Conservation (phyloP, 192 early-diverging fungal species). For the Gamsiella multidivaricata region DNA sequence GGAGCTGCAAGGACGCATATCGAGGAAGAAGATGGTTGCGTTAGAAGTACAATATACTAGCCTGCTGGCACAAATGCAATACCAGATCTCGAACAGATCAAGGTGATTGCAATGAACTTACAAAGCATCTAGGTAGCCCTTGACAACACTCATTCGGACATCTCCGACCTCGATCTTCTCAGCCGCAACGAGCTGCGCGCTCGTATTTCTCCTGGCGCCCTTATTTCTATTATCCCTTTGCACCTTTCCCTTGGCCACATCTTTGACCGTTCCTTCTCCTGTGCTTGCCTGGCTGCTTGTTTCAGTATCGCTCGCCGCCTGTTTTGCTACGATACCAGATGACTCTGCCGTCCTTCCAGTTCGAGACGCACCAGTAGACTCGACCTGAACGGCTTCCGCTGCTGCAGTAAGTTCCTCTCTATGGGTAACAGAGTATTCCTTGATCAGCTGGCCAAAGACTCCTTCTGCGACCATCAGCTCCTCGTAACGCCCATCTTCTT, state of each 20-base stretch:
- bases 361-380: too few relatives aligned
- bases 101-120: slow-evolving; percentile 8
- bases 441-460: slow-evolving; percentile 54
- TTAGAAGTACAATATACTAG: too few relatives aligned
- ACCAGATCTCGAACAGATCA: too few relatives aligned
- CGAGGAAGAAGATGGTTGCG: background rate
- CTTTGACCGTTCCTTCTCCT: background rate
- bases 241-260: background rate
- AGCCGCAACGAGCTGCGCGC: slow-evolving; percentile 2
- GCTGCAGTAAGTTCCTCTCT: background rate
- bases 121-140: slow-evolving; percentile 32
- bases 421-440: slow-evolving; percentile 28
- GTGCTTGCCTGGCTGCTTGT: background rate
- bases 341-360: background rate
- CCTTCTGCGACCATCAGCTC: slow-evolving; percentile 57
- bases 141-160: slow-evolving; percentile 10
- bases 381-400: slow-evolving; percentile 5
- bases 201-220: slow-evolving; percentile 19
- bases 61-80: too few relatives aligned
- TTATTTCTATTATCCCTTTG: background rate
- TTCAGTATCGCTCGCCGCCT: background rate
- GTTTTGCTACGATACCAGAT: background rate
- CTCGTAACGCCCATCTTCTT: slow-evolving; percentile 62
- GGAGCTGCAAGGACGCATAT: background rate
- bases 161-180: slow-evolving; percentile 16